Conservation (phyloP, 139 green algal genomes). For the Micractinium conductrix region DNA sequence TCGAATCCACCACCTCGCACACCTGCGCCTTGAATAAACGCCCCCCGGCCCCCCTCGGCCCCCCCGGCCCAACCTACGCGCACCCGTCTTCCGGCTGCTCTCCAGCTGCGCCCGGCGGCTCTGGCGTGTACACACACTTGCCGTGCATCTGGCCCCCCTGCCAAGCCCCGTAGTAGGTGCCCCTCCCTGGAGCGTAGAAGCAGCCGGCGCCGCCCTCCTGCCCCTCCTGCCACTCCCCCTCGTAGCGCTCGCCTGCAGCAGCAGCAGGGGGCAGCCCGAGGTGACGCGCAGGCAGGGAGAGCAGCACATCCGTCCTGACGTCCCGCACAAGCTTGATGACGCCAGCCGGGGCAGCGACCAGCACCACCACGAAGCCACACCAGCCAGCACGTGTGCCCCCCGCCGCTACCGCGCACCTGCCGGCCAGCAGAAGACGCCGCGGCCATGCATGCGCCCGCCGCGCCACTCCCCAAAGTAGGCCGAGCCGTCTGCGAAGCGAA, state of each 20-base stretch:
- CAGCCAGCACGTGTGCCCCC: no score
- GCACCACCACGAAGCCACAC: no score
- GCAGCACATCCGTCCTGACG: no score
- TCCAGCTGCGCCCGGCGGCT: neutral
- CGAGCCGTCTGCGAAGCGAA: constrained; percentile 33
- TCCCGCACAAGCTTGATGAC: no score
- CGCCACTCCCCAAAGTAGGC: constrained; percentile 42
- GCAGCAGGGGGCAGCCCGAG: neutral
- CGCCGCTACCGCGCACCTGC: constrained; percentile 61
- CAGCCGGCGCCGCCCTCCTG: constrained; percentile 67
- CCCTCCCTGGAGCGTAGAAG: constrained; percentile 60
- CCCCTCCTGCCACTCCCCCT: constrained; percentile 75
- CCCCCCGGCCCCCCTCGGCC: no score
- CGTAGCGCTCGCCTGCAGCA: constrained; percentile 66
- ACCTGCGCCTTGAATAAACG: no score
- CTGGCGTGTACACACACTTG: constrained; percentile 52
- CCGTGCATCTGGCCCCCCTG: constrained; percentile 68
- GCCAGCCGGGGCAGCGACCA: no score
- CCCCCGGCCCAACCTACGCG: neutral
- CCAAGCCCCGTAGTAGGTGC: constrained; percentile 72
- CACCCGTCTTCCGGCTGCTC: neutral
- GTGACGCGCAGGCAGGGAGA: no score
- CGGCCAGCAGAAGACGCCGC: constrained; percentile 69
- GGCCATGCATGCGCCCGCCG: constrained; percentile 67
- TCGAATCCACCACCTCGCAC: no score